phyloP scores from a whole-genome alignment of 1,284 basidiomycete genomes.

The Ganoderma resinaceum region DNA sequence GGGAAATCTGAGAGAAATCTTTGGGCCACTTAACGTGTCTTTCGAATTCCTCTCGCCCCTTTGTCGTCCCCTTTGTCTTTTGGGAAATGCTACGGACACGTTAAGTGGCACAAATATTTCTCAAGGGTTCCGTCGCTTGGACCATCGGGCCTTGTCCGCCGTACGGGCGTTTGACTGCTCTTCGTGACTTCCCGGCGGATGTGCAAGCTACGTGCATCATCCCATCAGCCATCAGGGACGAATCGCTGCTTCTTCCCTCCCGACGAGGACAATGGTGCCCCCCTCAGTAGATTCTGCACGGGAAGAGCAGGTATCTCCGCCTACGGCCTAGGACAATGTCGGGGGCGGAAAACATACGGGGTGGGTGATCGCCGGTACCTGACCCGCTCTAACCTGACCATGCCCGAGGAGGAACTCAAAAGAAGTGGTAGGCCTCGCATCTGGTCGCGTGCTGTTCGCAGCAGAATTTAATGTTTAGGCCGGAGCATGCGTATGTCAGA shows the following conservation, averaged over 20 bases:
- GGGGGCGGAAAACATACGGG: neutral
- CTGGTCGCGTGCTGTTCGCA: constrained; percentile 1
- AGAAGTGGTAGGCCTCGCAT: neutral
- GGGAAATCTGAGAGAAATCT: no score
- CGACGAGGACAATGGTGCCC: neutral
- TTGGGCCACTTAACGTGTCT: no score
- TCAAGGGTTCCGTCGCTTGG: no score
- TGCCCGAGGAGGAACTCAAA: neutral
- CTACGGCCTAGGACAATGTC: neutral
- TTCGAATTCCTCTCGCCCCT: no score
- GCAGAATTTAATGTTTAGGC: neutral
- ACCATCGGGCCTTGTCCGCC: no score
- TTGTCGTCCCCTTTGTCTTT: no score
- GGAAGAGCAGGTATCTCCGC: neutral
- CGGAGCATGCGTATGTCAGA: neutral
- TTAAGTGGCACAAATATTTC: no score
- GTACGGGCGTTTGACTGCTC: neutral
- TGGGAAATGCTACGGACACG: no score
- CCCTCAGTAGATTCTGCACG: neutral
- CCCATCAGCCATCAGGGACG: constrained; percentile 3
- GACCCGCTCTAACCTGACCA: neutral
- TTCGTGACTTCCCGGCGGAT: neutral
- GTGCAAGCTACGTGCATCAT: neutral
- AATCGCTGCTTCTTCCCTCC: neutral
- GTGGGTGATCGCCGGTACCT: neutral